A percentile compares a stretch with the other conserved stretches of the same genome.
Conservation (phyloP, 371 early-diverging fungal species). For the Apophysomyces elegans region DNA sequence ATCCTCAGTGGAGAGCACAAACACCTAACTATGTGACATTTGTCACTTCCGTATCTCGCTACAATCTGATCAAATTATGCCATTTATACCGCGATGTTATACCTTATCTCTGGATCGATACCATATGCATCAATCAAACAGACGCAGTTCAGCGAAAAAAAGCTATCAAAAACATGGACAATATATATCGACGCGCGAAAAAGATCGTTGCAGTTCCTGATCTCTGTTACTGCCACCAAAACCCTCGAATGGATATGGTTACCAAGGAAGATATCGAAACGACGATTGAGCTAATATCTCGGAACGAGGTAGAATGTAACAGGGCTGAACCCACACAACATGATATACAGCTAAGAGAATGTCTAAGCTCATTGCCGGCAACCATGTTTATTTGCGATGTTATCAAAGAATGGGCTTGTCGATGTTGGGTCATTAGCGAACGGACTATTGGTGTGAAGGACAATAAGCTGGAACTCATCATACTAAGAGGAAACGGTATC, state of each 20-base stretch:
- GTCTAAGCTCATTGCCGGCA: not conserved
- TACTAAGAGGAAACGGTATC: not conserved
- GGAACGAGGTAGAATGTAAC: not conserved
- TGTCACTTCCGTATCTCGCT: not conserved
- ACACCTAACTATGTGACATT: not conserved
- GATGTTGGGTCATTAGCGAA: too few relatives aligned
- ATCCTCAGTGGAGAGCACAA: not conserved
- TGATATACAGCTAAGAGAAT: too few relatives aligned
- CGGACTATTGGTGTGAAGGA: too few relatives aligned
- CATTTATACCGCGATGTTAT: not conserved
- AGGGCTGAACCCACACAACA: not conserved
- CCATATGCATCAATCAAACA: not conserved
- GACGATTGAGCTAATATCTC: not conserved
- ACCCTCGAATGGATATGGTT: not conserved
- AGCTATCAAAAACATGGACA: not conserved
- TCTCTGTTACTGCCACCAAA: not conserved
- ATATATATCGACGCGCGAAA: not conserved
- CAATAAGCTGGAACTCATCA: too few relatives aligned
- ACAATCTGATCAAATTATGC: not conserved
- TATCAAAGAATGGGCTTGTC: too few relatives aligned
- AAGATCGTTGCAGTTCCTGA: not conserved
- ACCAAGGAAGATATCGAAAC: not conserved
- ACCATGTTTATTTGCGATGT: too few relatives aligned
- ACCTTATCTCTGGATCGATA: not conserved
- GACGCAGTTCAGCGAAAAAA: not conserved